These are phyloP conservation scores for Cucumis melo DNA, from an alignment of 306 rosid genomes.

Conservation along the genomic window DNA sequence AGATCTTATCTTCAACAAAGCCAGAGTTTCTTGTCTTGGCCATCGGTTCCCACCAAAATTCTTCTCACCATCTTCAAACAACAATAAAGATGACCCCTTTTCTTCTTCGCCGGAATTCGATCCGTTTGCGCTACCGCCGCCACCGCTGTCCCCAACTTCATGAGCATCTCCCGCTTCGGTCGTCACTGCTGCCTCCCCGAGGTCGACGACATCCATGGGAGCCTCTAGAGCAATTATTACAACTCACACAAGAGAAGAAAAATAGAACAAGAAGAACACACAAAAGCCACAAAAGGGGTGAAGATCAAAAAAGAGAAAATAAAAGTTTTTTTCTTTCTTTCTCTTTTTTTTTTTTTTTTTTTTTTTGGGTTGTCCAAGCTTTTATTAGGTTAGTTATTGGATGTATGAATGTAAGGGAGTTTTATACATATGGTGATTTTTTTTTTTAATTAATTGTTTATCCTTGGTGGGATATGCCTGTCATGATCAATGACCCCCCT, in stretches of 20 bases:
- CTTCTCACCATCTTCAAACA: slow-evolving; percentile 38
- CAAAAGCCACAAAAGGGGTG: not conserved
- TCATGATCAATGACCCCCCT: slow-evolving; percentile 41
- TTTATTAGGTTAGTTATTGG: slow-evolving; percentile 5
- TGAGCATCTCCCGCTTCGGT: slow-evolving; percentile 2
- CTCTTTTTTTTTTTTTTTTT: not conserved
- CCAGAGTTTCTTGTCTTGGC: slow-evolving; percentile 86
- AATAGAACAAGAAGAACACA: not conserved
- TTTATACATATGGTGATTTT: slow-evolving; percentile 1
- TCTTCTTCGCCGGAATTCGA: slow-evolving; percentile 72
- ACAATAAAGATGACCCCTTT: not conserved
- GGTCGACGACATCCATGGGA: slow-evolving; percentile 1
- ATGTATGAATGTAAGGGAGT: not conserved
- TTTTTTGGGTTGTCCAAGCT: not conserved
- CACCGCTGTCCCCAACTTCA: not conserved
- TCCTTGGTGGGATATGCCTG: slow-evolving; percentile 62
- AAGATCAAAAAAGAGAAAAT: not conserved
- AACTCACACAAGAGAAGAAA: slow-evolving; percentile 4
- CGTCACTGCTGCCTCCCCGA: slow-evolving; percentile 21
- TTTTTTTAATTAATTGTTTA: not conserved
- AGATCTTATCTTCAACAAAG: slow-evolving; percentile 77
- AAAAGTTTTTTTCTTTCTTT: not conserved
- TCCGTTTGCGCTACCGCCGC: slow-evolving; percentile 11
- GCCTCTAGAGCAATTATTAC: not conserved
- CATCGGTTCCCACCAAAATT: slow-evolving; percentile 81